These are phyloP conservation scores for Cryptococcus wingfieldii DNA, from an alignment of 1,284 basidiomycete genomes.

Conservation along the genomic window DNA sequence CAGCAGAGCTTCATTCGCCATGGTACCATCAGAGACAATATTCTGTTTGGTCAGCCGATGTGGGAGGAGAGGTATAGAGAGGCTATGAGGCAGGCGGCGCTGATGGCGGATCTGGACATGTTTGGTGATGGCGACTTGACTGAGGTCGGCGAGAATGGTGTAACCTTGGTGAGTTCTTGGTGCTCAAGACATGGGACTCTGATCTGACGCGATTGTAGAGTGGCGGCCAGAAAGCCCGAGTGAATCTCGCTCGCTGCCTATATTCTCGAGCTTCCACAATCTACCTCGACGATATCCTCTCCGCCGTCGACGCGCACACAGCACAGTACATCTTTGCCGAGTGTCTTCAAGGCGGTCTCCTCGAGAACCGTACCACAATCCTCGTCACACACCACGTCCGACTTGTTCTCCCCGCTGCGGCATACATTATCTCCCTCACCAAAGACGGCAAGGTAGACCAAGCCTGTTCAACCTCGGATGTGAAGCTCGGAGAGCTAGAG, in stretches of 20 bases:
- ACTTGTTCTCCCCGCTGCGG: constrained; percentile 38
- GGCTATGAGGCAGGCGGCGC: constrained; percentile 35
- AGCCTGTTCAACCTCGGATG: constrained; percentile 23
- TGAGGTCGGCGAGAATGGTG: constrained; percentile 80
- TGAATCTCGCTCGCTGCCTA: constrained; percentile 72
- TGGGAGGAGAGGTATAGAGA: constrained; percentile 42
- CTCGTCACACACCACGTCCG: constrained; percentile 72
- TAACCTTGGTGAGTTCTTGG: constrained; percentile 52
- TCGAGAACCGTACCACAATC: constrained; percentile 63
- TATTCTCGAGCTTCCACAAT: constrained; percentile 72
- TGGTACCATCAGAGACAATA: constrained; percentile 46
- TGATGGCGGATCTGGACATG: constrained; percentile 41
- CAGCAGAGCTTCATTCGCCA: constrained; percentile 48
- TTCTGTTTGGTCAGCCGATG: constrained; percentile 49
- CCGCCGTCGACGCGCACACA: constrained; percentile 49
- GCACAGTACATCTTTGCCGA: constrained; percentile 39
- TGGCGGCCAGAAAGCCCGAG: constrained; percentile 61
- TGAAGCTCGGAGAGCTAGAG: not conserved
- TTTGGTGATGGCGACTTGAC: constrained; percentile 53
- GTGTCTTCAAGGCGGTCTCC: constrained; percentile 52
- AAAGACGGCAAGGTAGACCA: constrained; percentile 45
- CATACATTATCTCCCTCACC: constrained; percentile 61
- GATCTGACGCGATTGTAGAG: constrained; percentile 15
- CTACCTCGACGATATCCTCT: constrained; percentile 47
- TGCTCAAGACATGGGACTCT: not conserved